These are phyloP conservation scores for Dendrocalamus sinicus DNA, from an alignment of 176 grass and related monocot species.

Conservation along the genomic window DNA sequence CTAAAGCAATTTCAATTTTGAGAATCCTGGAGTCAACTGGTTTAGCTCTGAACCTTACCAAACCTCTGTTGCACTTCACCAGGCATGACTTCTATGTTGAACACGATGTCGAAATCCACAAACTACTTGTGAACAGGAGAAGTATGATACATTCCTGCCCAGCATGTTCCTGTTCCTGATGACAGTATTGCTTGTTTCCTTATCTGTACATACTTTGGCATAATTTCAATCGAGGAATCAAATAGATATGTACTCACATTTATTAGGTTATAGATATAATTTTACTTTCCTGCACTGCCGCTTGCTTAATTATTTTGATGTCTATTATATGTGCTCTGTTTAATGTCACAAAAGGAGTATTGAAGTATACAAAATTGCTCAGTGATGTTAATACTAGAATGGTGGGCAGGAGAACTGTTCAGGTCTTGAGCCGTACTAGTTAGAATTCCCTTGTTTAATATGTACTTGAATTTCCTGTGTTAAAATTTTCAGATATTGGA, in stretches of 20 bases:
- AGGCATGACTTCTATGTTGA: neutral
- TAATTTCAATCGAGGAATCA: slow-evolving; percentile 21
- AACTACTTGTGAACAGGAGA: neutral
- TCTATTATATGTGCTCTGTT: neutral
- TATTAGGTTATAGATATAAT: neutral
- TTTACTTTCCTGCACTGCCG: neutral
- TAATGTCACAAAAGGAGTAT: neutral
- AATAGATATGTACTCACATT: neutral
- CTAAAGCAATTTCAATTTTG: neutral
- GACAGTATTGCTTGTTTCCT: neutral
- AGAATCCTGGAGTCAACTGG: neutral
- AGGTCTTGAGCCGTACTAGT: neutral
- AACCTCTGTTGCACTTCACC: neutral
- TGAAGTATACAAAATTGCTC: slow-evolving; percentile 17
- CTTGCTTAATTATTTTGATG: neutral
- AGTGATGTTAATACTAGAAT: neutral
- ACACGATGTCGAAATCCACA: neutral
- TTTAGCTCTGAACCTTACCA: neutral
- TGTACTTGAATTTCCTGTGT: neutral
- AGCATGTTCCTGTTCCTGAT: neutral
- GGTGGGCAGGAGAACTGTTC: neutral
- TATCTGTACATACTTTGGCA: neutral
- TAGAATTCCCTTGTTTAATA: slow-evolving; percentile 1
- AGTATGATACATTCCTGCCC: neutral
- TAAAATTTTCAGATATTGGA: slow-evolving; percentile 6